A percentile compares a stretch with the other conserved stretches of the same genome.
phyloP scores from a whole-genome alignment of 1,284 basidiomycete genomes.

The Apiotrichum akiyoshidainum region DNA sequence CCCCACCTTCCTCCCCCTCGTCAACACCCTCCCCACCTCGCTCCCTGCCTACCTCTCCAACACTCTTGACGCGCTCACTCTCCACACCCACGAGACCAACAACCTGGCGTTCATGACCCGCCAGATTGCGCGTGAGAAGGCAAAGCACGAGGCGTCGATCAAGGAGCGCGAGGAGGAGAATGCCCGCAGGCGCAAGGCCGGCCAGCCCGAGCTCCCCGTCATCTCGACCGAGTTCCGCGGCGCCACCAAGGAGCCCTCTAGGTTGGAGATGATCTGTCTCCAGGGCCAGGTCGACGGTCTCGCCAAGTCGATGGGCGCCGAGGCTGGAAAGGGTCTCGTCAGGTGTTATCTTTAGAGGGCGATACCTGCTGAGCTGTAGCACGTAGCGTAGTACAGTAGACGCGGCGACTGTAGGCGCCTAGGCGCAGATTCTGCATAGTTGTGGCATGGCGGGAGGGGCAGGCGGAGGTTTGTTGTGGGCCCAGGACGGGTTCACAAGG shows the following conservation, averaged over 20 bases:
- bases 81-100: conserved; percentile 83
- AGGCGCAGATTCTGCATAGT: not conserved
- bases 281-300: conserved; percentile 84
- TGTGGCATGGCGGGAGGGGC: not conserved
- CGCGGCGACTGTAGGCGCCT: not conserved
- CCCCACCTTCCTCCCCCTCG: conserved; percentile 56
- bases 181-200: conserved; percentile 72
- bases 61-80: conserved; percentile 79
- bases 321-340: conserved; percentile 58
- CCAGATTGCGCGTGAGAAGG: conserved; percentile 85
- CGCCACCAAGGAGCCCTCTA: conserved; percentile 83
- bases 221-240: conserved; percentile 78
- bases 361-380: conserved; percentile 7
- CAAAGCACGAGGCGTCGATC: conserved; percentile 73
- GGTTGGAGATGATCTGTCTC: conserved; percentile 81
- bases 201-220: conserved; percentile 78
- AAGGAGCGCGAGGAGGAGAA: conserved; percentile 89
- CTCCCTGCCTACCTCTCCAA: conserved; percentile 61
- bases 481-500: too few species aligned
- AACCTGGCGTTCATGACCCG: conserved; percentile 89
- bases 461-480: too few species aligned
- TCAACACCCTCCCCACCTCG: conserved; percentile 54
- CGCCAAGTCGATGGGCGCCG: conserved; percentile 69
- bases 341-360: conserved; percentile 42
- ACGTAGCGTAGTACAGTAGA: conserved; percentile 6